Base-by-base conservation (phyloP, 768 basidiomycete genomes). In the Mycena amicta region DNA sequence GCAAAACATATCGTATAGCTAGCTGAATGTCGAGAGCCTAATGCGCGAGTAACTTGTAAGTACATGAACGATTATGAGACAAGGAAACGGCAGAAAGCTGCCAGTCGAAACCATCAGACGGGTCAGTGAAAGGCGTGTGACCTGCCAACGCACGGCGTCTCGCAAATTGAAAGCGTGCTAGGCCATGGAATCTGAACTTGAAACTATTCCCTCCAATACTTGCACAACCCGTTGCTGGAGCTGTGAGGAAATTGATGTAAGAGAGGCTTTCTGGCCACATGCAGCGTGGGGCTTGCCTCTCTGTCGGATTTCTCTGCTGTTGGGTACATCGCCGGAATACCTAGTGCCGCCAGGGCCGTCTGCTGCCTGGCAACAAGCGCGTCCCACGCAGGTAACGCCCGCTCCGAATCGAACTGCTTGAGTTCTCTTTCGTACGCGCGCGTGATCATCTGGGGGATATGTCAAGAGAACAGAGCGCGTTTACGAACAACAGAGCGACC, bases 371-470 rank as follows among this genome's bases (percentile, higher is more conserved):
- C 73, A 20, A 87, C 70, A n/a, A 93, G 77, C 20, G 81, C 83
- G 66, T 91, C 91, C 90, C 91, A 94, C 8, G 89, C 88, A 2
- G 84, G 77, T 5, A 93, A 70, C 11, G 79, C 87, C 33, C 87
- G 80, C 51, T 91, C 85, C n/a, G 65, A 65, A 67, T 93, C 92
- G 67, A 92, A 92, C 60, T 78, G 82, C 37, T 70, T 74, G 33
- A 93, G 69, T 59, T 92, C 91, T 63, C 77, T 83, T 58, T 80
- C 83, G 72, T 87, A 86, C 23, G 81, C 80, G 49, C 81, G 81
- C 49, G 82, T 80, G 63, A 93, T 73, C 79, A 79, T 84, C 92
- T 94, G 70, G 51, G 49, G n/a, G 47, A 58, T 56, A 33, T 16
- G 18, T 30, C 25, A 37, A 59, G 18, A 27, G 26, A 39, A 50